Percentiles rank a stretch among this genome's conserved stretches.
These are phyloP conservation scores for Pichia exigua DNA, from an alignment of 805 yeast species.

Conservation along the genomic window DNA sequence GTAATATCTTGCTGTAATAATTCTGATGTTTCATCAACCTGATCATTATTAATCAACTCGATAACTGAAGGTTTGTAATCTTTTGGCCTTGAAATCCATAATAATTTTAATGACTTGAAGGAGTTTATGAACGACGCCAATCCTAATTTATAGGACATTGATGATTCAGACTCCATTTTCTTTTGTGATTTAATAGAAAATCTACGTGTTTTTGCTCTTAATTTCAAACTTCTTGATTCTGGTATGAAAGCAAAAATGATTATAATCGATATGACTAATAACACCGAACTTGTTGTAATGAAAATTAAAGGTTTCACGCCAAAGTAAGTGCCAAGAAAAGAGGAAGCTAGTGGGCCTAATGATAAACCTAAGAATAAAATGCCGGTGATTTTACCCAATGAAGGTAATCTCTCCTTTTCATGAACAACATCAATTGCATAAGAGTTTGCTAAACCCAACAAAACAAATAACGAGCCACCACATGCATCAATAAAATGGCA, in stretches of 20 bases:
- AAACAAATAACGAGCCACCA: constrained; percentile 57
- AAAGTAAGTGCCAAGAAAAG: constrained; percentile 22
- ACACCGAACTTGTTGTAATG: constrained; percentile 22
- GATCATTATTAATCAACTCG: background rate
- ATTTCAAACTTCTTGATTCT: constrained; percentile 55
- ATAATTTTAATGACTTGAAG: constrained; percentile 30
- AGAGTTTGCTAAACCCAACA: constrained; percentile 54
- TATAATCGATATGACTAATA: constrained; percentile 29
- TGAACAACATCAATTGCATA: constrained; percentile 71
- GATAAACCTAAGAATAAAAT: constrained; percentile 53
- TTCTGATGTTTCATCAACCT: background rate
- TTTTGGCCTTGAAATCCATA: constrained; percentile 40
- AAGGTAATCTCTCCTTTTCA: constrained; percentile 47
- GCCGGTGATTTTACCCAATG: constrained; percentile 54
- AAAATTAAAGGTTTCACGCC: constrained; percentile 25
- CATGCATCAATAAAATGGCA: constrained; percentile 39
- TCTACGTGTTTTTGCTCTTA: constrained; percentile 44
- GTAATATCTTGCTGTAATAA: background rate
- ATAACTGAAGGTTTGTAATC: constrained; percentile 13
- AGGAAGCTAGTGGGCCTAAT: constrained; percentile 56
- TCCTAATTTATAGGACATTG: constrained; percentile 7
- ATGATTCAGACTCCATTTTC: background rate
- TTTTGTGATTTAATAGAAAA: constrained; percentile 10
- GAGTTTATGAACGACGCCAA: constrained; percentile 9
- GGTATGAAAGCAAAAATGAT: constrained; percentile 37